Percentiles rank a stretch among this genome's conserved stretches.
These are phyloP conservation scores for Lentinula raphanica DNA, from an alignment of 768 basidiomycete genomes.

Conservation along the genomic window DNA sequence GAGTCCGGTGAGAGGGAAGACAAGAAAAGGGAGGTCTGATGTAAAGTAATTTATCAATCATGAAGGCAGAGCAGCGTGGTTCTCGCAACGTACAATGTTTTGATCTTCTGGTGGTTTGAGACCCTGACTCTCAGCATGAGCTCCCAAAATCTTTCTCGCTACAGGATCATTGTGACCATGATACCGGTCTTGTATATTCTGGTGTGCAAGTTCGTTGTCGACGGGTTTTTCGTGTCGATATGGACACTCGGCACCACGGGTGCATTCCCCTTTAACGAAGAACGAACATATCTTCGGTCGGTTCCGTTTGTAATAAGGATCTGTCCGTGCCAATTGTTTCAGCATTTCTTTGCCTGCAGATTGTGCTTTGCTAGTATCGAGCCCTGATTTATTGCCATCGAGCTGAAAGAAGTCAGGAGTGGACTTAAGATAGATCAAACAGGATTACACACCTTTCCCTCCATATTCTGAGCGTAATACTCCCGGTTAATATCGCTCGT, in stretches of 20 bases:
- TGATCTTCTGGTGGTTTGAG: slow-evolving; percentile 86
- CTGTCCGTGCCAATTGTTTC: slow-evolving; percentile 88
- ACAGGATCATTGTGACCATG: slow-evolving; percentile 93
- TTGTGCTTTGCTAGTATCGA: slow-evolving; percentile 56
- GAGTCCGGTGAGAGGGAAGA: slow-evolving; percentile 66
- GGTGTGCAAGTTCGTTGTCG: slow-evolving; percentile 78
- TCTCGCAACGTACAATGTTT: slow-evolving; percentile 63
- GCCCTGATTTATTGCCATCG: slow-evolving; percentile 61
- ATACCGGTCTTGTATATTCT: slow-evolving; percentile 93
- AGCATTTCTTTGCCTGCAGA: slow-evolving; percentile 95
- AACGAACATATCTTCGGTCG: slow-evolving; percentile 92
- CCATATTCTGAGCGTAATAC: slow-evolving; percentile 91
- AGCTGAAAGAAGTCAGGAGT: slow-evolving; percentile 39
- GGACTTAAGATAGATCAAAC: background rate
- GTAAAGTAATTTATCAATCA: background rate
- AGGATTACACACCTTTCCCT: slow-evolving; percentile 58
- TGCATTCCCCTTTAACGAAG: slow-evolving; percentile 94
- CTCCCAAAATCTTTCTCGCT: slow-evolving; percentile 79
- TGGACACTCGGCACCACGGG: slow-evolving; percentile 86
- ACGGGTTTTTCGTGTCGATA: slow-evolving; percentile 91
- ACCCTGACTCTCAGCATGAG: slow-evolving; percentile 77
- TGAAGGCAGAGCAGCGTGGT: too few species aligned
- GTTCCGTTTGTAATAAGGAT: slow-evolving; percentile 97
- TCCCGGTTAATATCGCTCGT: slow-evolving; percentile 97
- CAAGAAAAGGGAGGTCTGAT: slow-evolving; percentile 81